Evolutionary conservation across 305 asterid genomes (phyloP).

Genomic region (Petunia hybrid): DNA sequence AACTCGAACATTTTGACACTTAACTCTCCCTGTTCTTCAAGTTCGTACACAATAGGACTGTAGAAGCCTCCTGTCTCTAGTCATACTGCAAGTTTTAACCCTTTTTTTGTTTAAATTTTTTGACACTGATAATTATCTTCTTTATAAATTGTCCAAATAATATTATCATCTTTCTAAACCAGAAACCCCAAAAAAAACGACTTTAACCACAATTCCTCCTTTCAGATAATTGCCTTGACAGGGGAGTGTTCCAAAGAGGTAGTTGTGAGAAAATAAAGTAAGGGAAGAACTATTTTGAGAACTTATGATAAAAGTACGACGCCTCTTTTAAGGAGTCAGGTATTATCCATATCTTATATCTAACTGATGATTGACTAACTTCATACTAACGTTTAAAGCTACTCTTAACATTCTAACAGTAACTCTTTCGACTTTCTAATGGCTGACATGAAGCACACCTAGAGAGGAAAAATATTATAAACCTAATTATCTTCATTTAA

Average conservation of each 20-base stretch:
- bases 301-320: not conserved
- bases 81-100: not conserved
- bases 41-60: not conserved
- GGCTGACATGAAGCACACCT: not conserved
- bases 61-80: not conserved
- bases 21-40: not conserved
- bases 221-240: not conserved
- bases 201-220: not conserved
- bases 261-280: not conserved
- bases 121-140: not conserved
- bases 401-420: not conserved
- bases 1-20: not conserved
- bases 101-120: not conserved
- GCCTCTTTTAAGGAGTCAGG: not conserved
- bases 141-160: not conserved
- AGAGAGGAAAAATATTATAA: not conserved
- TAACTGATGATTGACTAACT: not conserved
- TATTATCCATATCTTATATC: not conserved
- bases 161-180: not conserved
- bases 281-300: not conserved
- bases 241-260: not conserved
- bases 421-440: not conserved
- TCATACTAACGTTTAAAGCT: not conserved
- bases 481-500: not conserved
- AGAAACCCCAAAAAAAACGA: not conserved